Evolutionary conservation across 805 yeast species (phyloP).

Genomic region (Metschnikowia similis): DNA sequence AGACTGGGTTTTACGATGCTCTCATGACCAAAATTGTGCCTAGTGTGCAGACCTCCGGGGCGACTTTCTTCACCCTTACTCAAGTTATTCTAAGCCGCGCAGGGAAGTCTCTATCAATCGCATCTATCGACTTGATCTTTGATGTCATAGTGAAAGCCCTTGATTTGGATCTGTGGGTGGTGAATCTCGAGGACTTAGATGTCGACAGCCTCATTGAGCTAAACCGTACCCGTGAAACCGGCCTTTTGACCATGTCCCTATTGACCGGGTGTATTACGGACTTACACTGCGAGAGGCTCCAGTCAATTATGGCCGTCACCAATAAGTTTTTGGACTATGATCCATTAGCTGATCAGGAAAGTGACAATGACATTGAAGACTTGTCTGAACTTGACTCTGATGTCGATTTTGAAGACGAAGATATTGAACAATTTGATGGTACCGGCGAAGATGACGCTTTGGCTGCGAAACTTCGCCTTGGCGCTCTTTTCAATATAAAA

Average conservation of each 20-base stretch:
- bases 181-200: slow-evolving; percentile 35
- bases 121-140: slow-evolving; percentile 6
- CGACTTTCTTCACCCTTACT: slow-evolving; percentile 7
- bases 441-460: slow-evolving; percentile 43
- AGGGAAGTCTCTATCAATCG: slow-evolving; percentile 1
- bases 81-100: slow-evolving; percentile 12
- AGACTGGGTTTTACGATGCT: slow-evolving; percentile 9
- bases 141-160: slow-evolving; percentile 4
- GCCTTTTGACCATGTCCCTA: slow-evolving; percentile 40
- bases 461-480: slow-evolving; percentile 61
- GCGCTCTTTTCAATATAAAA: slow-evolving; percentile 42
- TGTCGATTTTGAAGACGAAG: slow-evolving; percentile 37
- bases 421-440: slow-evolving; percentile 26
- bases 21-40: slow-evolving; percentile 2
- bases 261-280: slow-evolving; percentile 19
- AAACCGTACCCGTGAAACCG: slow-evolving; percentile 50
- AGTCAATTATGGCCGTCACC: slow-evolving; percentile 17
- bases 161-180: slow-evolving; percentile 1
- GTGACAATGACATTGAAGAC: slow-evolving; percentile 24
- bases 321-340: slow-evolving; percentile 26
- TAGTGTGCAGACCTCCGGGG: neutral
- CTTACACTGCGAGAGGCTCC: slow-evolving; percentile 7
- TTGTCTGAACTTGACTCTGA: slow-evolving; percentile 19
- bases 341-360: slow-evolving; percentile 21
- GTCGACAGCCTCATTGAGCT: slow-evolving; percentile 39